These are phyloP conservation scores for Odonthalia washingtoniensis DNA, from an alignment of 31 red algal genomes.

Conservation along the genomic window DNA sequence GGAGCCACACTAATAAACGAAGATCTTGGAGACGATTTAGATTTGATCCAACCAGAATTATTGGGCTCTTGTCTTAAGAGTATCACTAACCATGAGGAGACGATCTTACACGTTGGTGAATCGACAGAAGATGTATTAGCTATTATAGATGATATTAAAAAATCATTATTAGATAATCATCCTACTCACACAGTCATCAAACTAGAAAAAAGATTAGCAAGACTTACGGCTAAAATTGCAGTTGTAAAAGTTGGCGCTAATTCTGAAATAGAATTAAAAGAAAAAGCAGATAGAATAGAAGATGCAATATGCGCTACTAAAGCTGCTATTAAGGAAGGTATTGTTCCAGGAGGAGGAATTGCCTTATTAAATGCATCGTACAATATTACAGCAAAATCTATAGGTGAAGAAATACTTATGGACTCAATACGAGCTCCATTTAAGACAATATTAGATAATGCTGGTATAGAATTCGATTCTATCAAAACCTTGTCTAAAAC, in stretches of 20 bases:
- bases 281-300: slow-evolving; percentile 97
- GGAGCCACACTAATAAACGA: slow-evolving; percentile 80
- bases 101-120: slow-evolving; percentile 81
- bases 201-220: slow-evolving; percentile 91
- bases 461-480: too few species aligned
- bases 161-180: slow-evolving; percentile 74
- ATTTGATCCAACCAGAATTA: slow-evolving; percentile 70
- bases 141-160: slow-evolving; percentile 85
- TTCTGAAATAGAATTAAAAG: slow-evolving; percentile 97
- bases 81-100: slow-evolving; percentile 87
- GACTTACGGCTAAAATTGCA: slow-evolving; percentile 93
- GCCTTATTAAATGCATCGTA: slow-evolving; percentile 33
- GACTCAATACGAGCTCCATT: too few species aligned
- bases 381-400: too few species aligned
- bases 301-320: slow-evolving; percentile 96
- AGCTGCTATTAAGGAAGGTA: slow-evolving; percentile 96
- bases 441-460: too few species aligned
- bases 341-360: slow-evolving; percentile 94
- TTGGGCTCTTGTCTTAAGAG: slow-evolving; percentile 85
- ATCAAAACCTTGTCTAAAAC: too few species aligned
- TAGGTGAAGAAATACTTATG: too few species aligned
- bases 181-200: slow-evolving; percentile 91
- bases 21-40: slow-evolving; percentile 88
- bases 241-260: slow-evolving; percentile 94
- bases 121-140: slow-evolving; percentile 76